Evolutionary conservation across 345 rosid species (phyloP).

Genomic region (Boechera divaricarpa): DNA sequence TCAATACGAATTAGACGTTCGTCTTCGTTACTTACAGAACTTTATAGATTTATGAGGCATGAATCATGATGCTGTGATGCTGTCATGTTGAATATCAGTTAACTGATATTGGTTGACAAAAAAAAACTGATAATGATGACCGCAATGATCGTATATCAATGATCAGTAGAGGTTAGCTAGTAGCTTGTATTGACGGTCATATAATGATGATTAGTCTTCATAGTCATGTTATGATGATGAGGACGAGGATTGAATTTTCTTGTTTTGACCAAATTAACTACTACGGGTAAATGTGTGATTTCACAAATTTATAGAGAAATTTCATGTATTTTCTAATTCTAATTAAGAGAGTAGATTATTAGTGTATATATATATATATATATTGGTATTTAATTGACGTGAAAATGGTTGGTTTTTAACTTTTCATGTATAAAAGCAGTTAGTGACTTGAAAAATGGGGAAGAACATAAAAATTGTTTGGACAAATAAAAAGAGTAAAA

Average conservation of each 20-base stretch:
- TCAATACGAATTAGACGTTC: constrained; percentile 20
- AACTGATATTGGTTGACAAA: not conserved
- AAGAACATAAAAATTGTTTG: not conserved
- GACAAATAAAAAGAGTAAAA: not conserved
- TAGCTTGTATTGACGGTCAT: constrained; percentile 7
- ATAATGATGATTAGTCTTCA: constrained; percentile 19
- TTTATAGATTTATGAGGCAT: constrained; percentile 7
- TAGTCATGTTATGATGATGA: constrained; percentile 9
- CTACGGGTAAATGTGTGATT: not conserved
- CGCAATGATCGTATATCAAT: not conserved
- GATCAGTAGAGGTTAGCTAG: constrained; percentile 7
- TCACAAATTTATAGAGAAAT: not conserved
- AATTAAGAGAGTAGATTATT: not conserved
- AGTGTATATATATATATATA: no score
- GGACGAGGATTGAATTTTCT: not conserved
- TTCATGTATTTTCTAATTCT: not conserved
- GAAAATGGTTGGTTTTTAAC: not conserved
- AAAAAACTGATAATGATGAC: not conserved
- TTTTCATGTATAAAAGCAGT: not conserved
- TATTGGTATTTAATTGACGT: not conserved
- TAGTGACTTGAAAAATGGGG: not conserved
- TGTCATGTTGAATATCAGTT: not conserved
- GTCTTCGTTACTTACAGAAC: constrained; percentile 29
- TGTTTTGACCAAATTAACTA: not conserved
- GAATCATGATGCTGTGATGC: not conserved